phyloP scores from a whole-genome alignment of 2,329 filamentous ascomycete species.

The Verticillium zaregamsianum region DNA sequence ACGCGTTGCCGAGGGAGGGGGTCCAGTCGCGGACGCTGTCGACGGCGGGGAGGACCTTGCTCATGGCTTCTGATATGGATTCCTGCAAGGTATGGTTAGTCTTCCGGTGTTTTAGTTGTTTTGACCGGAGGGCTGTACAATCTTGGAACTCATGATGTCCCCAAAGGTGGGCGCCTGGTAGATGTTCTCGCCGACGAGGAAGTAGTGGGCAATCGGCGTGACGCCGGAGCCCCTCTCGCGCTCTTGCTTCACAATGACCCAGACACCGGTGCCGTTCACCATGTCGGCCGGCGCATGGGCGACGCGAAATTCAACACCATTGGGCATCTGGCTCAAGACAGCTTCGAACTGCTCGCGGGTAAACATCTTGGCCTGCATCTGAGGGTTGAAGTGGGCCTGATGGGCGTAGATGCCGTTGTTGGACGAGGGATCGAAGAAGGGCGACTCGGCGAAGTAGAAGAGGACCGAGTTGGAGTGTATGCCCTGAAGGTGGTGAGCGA shows the following conservation, averaged over 20 bases:
- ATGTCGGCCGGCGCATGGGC: slow-evolving; percentile 62
- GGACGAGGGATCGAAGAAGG: slow-evolving; percentile 64
- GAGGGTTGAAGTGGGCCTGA: slow-evolving; percentile 58
- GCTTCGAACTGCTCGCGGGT: slow-evolving; percentile 62
- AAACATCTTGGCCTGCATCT: slow-evolving; percentile 52
- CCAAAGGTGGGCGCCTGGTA: slow-evolving; percentile 61
- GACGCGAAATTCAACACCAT: slow-evolving; percentile 63
- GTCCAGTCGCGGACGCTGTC: slow-evolving; percentile 50
- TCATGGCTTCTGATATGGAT: slow-evolving; percentile 33
- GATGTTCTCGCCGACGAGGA: slow-evolving; percentile 61
- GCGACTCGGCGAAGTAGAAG: slow-evolving; percentile 64
- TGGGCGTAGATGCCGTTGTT: slow-evolving; percentile 62
- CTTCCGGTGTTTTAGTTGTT: not conserved
- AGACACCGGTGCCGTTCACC: slow-evolving; percentile 61
- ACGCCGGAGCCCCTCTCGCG: slow-evolving; percentile 53
- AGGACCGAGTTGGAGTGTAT: slow-evolving; percentile 63
- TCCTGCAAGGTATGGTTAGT: slow-evolving; percentile 6
- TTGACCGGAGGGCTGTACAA: slow-evolving; percentile 33
- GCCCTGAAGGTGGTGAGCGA: slow-evolving; percentile 47
- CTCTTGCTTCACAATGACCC: slow-evolving; percentile 67
- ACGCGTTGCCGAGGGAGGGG: slow-evolving; percentile 49
- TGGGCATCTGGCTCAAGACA: slow-evolving; percentile 55
- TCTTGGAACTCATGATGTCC: slow-evolving; percentile 54
- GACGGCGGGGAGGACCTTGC: slow-evolving; percentile 46
- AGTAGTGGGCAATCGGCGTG: slow-evolving; percentile 56